Base-by-base conservation (phyloP, 352 stramenopile species). In the Pythium graminicola region DNA sequence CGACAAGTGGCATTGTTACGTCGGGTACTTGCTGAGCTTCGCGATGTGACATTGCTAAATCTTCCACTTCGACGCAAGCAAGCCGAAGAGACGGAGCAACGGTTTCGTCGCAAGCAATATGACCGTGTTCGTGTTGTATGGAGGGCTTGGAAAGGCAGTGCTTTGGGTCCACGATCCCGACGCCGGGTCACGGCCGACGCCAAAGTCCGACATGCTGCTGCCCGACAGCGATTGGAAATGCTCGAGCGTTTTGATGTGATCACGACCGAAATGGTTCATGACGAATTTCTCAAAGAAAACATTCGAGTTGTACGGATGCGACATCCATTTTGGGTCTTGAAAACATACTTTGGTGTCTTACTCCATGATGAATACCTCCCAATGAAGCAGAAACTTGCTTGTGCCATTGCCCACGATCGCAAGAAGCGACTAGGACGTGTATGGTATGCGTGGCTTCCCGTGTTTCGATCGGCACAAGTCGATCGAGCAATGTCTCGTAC, bases 271-370 rank as follows among this genome's bases (percentile, higher is more conserved):
- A 89, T 91, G 77, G 69, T 88, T 24, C 75, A 89, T 49, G 73
- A 86, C 27, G 77, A 91, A 57, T 82, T 89, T 39, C 62, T 86
- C 36, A 87, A 86, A 54, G 80, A 84, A 19, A 87, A 86, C 50
- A 85, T 89, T 46, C 77, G 80, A 4, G 41, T 61, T 22, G 72
- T 86, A 32, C 73, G 76, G 9, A 40, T 54, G 3, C 43, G 49
- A 3, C 65, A 80, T 39, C 39, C 60, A 8, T 35, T 40, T 19
- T 69, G 68, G 35, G 65, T 73, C 33, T 61, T 65, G 40, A 64
- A 65, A 49, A 86, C 72, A 63, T 76, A 68, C 58, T 87, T 86
- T 48, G 54, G 57, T 11, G n/a, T 86, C 6, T 22, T 87, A 9
- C 46, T 72, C 4, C 47, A 67, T 19, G 16, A 68, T 6, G 56